phyloP scores from a whole-genome alignment of 2,329 filamentous ascomycete species.

The Byssoonygena ceratinophila region DNA sequence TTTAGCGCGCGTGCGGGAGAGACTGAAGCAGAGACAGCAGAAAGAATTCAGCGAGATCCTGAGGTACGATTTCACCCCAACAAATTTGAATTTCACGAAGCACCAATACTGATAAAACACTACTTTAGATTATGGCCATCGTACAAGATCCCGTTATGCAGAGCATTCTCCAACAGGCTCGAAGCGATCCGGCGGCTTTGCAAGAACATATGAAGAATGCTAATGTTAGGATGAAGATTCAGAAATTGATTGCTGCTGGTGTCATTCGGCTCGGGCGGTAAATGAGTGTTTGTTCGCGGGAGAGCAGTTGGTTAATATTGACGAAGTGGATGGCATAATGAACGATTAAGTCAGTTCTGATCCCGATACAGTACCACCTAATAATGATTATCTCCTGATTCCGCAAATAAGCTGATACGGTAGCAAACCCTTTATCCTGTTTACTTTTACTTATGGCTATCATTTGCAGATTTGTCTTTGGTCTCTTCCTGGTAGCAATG shows the following conservation, averaged over 20 bases:
- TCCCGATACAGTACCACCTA: neutral
- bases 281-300: slow-evolving; percentile 7
- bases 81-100: slow-evolving; percentile 19
- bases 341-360: neutral
- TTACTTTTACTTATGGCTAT: neutral
- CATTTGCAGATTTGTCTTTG: neutral
- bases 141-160: slow-evolving; percentile 98
- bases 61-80: slow-evolving; percentile 54
- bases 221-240: slow-evolving; percentile 72
- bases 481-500: too few species aligned
- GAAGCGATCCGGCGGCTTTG: slow-evolving; percentile 80
- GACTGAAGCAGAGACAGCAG: slow-evolving; percentile 89
- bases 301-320: neutral
- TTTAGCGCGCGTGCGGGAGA: slow-evolving; percentile 85
- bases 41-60: slow-evolving; percentile 79
- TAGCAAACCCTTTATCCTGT: neutral
- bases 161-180: slow-evolving; percentile 90
- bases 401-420: neutral
- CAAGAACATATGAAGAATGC: slow-evolving; percentile 97
- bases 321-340: slow-evolving; percentile 4
- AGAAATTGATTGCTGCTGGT: slow-evolving; percentile 87
- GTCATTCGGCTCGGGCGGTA: slow-evolving; percentile 68
- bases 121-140: slow-evolving; percentile 62
- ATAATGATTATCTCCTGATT: neutral
- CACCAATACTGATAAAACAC: neutral